Evolutionary conservation across 805 yeast genomes (phyloP).

Genomic region (Wickerhamomyces tratensis): DNA sequence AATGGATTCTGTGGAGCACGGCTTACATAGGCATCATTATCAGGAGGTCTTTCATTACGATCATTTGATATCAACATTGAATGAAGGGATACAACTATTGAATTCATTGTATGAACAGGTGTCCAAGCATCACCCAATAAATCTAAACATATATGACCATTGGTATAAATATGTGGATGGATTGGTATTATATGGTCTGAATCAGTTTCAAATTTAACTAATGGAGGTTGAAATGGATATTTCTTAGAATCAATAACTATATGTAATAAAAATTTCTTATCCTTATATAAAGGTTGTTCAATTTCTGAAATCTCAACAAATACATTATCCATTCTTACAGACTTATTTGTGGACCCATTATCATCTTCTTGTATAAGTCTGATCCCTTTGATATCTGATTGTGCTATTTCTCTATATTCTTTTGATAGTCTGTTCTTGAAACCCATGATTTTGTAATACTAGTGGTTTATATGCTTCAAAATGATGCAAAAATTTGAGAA

Average conservation of each 20-base stretch:
- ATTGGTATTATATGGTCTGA: constrained; percentile 36
- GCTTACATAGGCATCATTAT: constrained; percentile 36
- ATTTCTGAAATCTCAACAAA: neutral
- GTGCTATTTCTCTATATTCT: neutral
- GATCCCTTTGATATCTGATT: neutral
- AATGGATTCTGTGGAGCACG: constrained; percentile 53
- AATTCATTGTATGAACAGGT: constrained; percentile 24
- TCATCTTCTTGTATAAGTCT: neutral
- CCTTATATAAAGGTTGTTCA: neutral
- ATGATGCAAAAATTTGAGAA: too few species aligned
- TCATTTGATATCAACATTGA: constrained; percentile 49
- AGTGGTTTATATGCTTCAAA: too few species aligned
- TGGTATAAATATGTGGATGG: constrained; percentile 68
- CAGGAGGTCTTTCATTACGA: constrained; percentile 43
- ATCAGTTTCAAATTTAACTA: constrained; percentile 37
- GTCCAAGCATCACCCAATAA: constrained; percentile 37
- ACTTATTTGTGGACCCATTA: too few species aligned
- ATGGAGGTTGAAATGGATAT: constrained; percentile 54
- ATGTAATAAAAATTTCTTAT: too few species aligned
- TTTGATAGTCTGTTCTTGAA: neutral
- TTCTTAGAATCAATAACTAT: constrained; percentile 32
- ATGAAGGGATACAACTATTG: constrained; percentile 48
- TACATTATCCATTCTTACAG: too few species aligned
- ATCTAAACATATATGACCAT: constrained; percentile 72
- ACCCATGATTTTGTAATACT: neutral